A percentile compares a stretch with the other conserved stretches of the same genome.
Evolutionary conservation across 1,284 basidiomycete species (phyloP).

Genomic region (Melampsora larici-populina): DNA sequence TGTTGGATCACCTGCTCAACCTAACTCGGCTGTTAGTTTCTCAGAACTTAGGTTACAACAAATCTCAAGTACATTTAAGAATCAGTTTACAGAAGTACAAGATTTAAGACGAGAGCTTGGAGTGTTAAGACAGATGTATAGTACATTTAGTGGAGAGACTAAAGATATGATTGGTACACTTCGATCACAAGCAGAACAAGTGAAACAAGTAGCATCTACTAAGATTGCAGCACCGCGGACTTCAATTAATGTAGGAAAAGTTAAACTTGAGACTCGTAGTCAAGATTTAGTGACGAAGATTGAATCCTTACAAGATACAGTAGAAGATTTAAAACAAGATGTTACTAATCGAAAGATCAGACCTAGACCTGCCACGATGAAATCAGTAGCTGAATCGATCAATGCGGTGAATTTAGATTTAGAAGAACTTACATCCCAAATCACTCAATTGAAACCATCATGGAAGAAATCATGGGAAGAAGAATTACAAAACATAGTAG

Average conservation of each 20-base stretch:
- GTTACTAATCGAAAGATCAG: slow-evolving; percentile 83
- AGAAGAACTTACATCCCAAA: slow-evolving; percentile 74
- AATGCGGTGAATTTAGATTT: slow-evolving; percentile 68
- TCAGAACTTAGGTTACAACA: slow-evolving; percentile 58
- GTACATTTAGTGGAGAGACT: slow-evolving; percentile 84
- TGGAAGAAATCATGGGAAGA: slow-evolving; percentile 99
- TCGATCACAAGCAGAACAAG: slow-evolving; percentile 75
- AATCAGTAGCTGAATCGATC: slow-evolving; percentile 71
- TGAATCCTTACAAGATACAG: slow-evolving; percentile 87
- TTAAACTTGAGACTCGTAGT: slow-evolving; percentile 78
- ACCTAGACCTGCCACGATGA: slow-evolving; percentile 72
- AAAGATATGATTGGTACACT: slow-evolving; percentile 75
- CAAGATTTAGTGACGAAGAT: slow-evolving; percentile 87
- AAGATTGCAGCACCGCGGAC: slow-evolving; percentile 75
- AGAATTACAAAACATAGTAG: slow-evolving; percentile 91
- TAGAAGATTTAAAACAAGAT: slow-evolving; percentile 86
- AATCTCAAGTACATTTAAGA: slow-evolving; percentile 75
- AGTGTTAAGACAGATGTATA: slow-evolving; percentile 87
- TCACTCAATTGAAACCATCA: slow-evolving; percentile 84
- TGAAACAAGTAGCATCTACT: slow-evolving; percentile 76
- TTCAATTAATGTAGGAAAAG: slow-evolving; percentile 86
- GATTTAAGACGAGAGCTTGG: slow-evolving; percentile 87
- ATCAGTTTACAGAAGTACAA: slow-evolving; percentile 90
- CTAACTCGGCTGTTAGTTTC: slow-evolving; percentile 10
- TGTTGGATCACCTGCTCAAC: slow-evolving; percentile 35